Evolutionary conservation across 495 filamentous ascomycete genomes (phyloP).

Genomic region (Cetradonia linearis): DNA sequence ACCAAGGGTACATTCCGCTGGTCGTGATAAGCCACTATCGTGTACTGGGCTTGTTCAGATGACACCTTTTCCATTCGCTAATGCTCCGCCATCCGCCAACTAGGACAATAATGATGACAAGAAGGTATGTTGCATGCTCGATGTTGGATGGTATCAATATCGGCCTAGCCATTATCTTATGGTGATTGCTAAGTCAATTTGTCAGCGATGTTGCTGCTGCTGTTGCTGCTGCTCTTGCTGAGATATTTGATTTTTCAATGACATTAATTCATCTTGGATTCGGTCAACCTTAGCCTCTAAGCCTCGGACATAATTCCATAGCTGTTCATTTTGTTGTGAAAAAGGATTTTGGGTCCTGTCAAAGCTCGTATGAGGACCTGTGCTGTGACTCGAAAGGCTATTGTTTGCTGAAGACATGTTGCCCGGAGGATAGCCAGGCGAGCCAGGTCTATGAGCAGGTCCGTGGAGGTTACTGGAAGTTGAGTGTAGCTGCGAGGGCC

Average conservation of each 20-base stretch:
- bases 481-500: conserved; percentile 17
- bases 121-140: background rate
- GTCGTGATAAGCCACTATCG: conserved; percentile 21
- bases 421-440: conserved; percentile 24
- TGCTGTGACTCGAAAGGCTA: conserved; percentile 27
- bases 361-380: conserved; percentile 23
- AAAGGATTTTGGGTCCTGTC: conserved; percentile 18
- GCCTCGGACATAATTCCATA: conserved; percentile 38
- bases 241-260: conserved; percentile 20
- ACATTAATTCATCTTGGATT: conserved; percentile 23
- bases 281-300: conserved; percentile 24
- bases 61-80: conserved; percentile 20
- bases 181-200: background rate
- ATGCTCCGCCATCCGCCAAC: conserved; percentile 9
- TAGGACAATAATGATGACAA: conserved; percentile 7
- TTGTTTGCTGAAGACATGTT: conserved; percentile 37
- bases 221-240: conserved; percentile 5
- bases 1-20: conserved; percentile 6
- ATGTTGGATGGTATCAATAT: background rate
- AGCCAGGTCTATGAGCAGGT: conserved; percentile 12
- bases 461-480: conserved; percentile 16
- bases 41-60: conserved; percentile 21
- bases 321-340: conserved; percentile 32
- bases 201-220: background rate
- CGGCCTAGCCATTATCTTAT: background rate